phyloP scores from a whole-genome alignment of 371 early-diverging fungal species.

The Rhizomucor pusillus region DNA sequence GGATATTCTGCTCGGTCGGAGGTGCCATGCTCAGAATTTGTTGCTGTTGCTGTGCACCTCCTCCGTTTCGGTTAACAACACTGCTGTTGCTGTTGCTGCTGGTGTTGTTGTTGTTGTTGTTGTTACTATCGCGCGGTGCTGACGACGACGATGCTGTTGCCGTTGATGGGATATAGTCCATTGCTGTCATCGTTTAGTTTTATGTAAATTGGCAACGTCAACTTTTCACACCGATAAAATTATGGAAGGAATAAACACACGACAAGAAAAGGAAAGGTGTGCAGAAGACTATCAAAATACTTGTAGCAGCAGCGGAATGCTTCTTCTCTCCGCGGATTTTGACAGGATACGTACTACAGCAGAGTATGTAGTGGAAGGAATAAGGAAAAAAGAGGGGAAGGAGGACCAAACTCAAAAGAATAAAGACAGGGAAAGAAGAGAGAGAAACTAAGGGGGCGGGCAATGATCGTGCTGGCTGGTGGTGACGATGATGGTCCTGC shows the following conservation, averaged over 20 bases:
- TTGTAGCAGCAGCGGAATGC: too few relatives aligned
- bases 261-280: too few relatives aligned
- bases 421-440: background rate
- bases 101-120: slow-evolving; percentile 2
- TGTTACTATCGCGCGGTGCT: slow-evolving; percentile 1
- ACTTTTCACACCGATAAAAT: too few relatives aligned
- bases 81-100: slow-evolving; percentile 5
- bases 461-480: too few relatives aligned
- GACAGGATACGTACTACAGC: background rate
- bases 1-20: slow-evolving; percentile 28
- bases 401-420: background rate
- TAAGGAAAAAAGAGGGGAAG: background rate
- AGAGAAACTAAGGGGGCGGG: background rate
- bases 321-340: too few relatives aligned
- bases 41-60: background rate
- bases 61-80: too few relatives aligned
- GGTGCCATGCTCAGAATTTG: slow-evolving; percentile 4
- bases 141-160: background rate
- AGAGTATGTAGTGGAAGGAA: slow-evolving; percentile 3
- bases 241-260: too few relatives aligned
- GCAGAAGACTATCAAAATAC: too few relatives aligned
- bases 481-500: too few relatives aligned
- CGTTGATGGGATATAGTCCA: background rate
- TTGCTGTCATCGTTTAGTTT: too few relatives aligned
- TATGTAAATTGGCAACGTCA: too few relatives aligned